phyloP scores from a whole-genome alignment of 768 basidiomycete genomes.

The Melanogaster broomeanus region DNA sequence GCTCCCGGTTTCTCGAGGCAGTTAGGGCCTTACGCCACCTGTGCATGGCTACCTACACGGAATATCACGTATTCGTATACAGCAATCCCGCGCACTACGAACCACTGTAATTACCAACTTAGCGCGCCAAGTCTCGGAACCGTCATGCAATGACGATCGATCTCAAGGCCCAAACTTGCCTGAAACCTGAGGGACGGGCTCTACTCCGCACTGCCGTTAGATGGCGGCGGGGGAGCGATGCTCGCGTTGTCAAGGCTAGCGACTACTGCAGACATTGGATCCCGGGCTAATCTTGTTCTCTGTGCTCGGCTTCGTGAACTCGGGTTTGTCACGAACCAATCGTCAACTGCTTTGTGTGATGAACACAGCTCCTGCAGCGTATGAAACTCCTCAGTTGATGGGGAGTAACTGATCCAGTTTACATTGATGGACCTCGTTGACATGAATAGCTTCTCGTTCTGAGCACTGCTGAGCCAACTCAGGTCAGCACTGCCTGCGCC shows the following conservation, averaged over 20 bases:
- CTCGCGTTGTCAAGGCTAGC: constrained; percentile 5
- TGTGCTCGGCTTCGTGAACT: neutral
- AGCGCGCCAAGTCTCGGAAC: neutral
- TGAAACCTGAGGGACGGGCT: neutral
- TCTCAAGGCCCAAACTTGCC: neutral
- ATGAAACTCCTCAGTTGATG: no score
- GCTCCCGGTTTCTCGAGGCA: constrained; percentile 1
- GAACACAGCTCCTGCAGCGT: neutral
- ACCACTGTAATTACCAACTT: constrained; percentile 1
- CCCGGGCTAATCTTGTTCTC: neutral
- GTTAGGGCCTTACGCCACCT: constrained; percentile 8
- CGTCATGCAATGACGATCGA: neutral
- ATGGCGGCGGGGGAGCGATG: neutral
- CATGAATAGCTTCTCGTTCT: no score
- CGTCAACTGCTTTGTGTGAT: no score
- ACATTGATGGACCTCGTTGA: no score
- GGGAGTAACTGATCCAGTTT: no score
- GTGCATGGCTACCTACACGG: constrained; percentile 4
- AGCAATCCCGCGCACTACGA: neutral
- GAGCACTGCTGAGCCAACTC: no score
- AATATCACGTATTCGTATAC: neutral
- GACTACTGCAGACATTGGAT: neutral
- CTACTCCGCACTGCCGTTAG: constrained; percentile 9
- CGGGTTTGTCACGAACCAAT: neutral
- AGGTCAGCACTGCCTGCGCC: no score